These are phyloP conservation scores for Auricularia auricula-judae DNA, from an alignment of 768 basidiomycete genomes.

Conservation along the genomic window DNA sequence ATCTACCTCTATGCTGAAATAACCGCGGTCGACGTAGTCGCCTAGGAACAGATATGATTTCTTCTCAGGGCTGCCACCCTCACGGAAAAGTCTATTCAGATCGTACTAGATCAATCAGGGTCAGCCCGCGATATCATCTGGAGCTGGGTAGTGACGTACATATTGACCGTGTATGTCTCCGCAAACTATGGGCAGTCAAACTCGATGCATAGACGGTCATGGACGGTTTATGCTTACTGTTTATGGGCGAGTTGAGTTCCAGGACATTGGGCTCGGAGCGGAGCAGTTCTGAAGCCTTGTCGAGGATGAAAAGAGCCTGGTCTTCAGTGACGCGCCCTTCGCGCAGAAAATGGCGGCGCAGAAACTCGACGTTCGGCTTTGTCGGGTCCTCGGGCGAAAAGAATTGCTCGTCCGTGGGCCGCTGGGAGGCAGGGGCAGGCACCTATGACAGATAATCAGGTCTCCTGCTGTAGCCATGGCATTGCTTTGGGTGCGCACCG, in stretches of 20 bases:
- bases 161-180: slow-evolving; percentile 41
- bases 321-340: slow-evolving; percentile 31
- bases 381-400: slow-evolving; percentile 22
- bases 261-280: slow-evolving; percentile 32
- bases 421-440: slow-evolving; percentile 30
- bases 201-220: too few species aligned
- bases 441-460: slow-evolving; percentile 15
- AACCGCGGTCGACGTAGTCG: slow-evolving; percentile 38
- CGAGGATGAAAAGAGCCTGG: slow-evolving; percentile 30
- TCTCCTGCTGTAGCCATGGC: too few species aligned
- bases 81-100: slow-evolving; percentile 37
- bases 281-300: slow-evolving; percentile 25
- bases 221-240: slow-evolving; percentile 17
- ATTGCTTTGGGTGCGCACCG: too few species aligned
- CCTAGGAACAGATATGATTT: slow-evolving; percentile 36
- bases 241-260: slow-evolving; percentile 34
- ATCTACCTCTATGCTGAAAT: slow-evolving; percentile 35
- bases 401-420: slow-evolving; percentile 33
- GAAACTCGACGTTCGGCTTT: slow-evolving; percentile 33
- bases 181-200: slow-evolving; percentile 20
- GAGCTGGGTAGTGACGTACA: slow-evolving; percentile 12
- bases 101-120: slow-evolving; percentile 23
- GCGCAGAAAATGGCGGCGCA: slow-evolving; percentile 37
- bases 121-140: background rate
- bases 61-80: slow-evolving; percentile 33